Conservation (phyloP, 2,329 filamentous ascomycete species). For the Arthroderma sp. region DNA sequence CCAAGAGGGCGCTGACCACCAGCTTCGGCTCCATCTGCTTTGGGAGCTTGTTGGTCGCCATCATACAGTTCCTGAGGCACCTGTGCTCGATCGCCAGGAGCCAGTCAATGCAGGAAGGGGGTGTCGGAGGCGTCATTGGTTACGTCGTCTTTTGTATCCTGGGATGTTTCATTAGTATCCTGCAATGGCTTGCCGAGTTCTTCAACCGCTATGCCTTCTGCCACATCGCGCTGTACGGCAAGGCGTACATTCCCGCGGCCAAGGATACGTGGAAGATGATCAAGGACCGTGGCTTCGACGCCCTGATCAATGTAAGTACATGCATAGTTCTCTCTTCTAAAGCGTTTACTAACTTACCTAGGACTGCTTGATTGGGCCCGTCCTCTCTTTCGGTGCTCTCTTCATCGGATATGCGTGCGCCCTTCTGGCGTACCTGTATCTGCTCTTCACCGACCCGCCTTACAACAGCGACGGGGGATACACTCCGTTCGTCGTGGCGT, state of each 20-base stretch:
- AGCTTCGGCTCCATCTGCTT: constrained; percentile 85
- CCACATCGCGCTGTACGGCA: constrained; percentile 87
- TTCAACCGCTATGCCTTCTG: constrained; percentile 88
- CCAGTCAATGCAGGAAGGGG: not conserved
- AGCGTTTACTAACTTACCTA: not conserved
- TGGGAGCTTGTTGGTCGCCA: constrained; percentile 72
- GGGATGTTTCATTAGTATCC: constrained; percentile 60
- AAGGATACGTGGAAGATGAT: constrained; percentile 89
- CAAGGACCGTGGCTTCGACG: constrained; percentile 81
- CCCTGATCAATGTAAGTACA: constrained; percentile 53
- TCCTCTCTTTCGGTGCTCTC: constrained; percentile 61
- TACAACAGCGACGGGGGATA: constrained; percentile 60
- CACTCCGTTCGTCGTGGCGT: constrained; percentile 68
- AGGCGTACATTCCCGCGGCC: constrained; percentile 71
- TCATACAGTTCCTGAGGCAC: constrained; percentile 76
- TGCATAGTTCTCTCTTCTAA: not conserved
- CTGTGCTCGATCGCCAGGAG: constrained; percentile 51
- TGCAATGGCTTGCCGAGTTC: constrained; percentile 80
- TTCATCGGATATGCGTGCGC: constrained; percentile 77
- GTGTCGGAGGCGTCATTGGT: constrained; percentile 46
- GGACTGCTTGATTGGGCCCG: constrained; percentile 67
- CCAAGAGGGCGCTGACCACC: constrained; percentile 72
- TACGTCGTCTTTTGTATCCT: constrained; percentile 60
- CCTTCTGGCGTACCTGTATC: constrained; percentile 74
- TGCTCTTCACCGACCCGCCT: constrained; percentile 64